Evolutionary conservation across 2,329 filamentous ascomycete genomes (phyloP).

Genomic region (Aspergillus novofumigatus): DNA sequence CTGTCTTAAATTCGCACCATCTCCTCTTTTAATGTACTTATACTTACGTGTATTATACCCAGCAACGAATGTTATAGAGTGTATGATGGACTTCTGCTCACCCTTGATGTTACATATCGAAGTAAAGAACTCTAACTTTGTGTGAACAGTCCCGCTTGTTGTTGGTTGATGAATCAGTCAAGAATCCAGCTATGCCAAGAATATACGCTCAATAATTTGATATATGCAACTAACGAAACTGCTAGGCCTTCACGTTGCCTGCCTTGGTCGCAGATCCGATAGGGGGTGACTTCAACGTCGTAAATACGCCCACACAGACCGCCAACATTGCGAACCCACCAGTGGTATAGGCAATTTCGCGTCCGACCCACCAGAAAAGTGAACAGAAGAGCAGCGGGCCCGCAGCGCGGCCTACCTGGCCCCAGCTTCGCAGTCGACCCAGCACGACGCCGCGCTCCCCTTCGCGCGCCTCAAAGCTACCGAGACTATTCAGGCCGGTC

Average conservation of each 20-base stretch:
- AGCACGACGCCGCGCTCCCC: constrained; percentile 81
- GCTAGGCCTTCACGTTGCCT: constrained; percentile 9
- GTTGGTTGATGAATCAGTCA: not conserved
- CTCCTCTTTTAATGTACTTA: constrained; percentile 11
- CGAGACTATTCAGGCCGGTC: constrained; percentile 85
- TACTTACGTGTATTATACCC: constrained; percentile 11
- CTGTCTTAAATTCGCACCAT: not conserved
- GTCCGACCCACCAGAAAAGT: constrained; percentile 96
- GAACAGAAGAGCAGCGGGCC: constrained; percentile 90
- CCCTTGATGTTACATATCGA: not conserved
- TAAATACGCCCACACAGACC: constrained; percentile 68
- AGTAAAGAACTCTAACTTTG: not conserved
- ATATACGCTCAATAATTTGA: not conserved
- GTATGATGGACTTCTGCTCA: not conserved
- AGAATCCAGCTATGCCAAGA: not conserved
- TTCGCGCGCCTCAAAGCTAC: constrained; percentile 79
- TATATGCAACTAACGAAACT: not conserved
- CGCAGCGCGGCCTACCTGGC: constrained; percentile 80
- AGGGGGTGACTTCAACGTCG: constrained; percentile 62
- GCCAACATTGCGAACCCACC: constrained; percentile 76
- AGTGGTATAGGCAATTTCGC: constrained; percentile 76
- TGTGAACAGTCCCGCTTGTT: not conserved
- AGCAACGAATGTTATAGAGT: constrained; percentile 2
- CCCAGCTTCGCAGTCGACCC: constrained; percentile 73
- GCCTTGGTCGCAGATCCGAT: not conserved